These are phyloP conservation scores for Cutaneotrichosporon sp. DNA, from an alignment of 1,284 basidiomycete genomes.

Conservation along the genomic window DNA sequence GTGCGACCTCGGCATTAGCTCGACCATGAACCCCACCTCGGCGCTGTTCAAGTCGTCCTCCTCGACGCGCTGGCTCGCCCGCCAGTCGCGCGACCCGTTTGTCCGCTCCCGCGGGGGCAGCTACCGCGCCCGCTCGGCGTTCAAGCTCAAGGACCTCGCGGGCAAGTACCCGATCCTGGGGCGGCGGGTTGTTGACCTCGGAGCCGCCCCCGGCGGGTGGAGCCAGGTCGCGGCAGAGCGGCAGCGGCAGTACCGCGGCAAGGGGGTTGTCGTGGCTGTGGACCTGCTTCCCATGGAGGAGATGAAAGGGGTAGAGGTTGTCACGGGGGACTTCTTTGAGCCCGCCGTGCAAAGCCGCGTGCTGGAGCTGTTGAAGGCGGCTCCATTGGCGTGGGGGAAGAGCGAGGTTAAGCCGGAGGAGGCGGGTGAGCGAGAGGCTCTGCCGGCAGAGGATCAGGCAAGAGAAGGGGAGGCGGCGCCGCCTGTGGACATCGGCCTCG, in stretches of 20 bases:
- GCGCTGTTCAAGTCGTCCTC: constrained; percentile 34
- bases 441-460: too few species aligned
- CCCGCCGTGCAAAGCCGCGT: constrained; percentile 60
- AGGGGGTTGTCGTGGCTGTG: constrained; percentile 63
- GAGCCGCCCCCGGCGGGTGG: constrained; percentile 87
- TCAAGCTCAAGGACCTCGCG: constrained; percentile 63
- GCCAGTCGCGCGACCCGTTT: constrained; percentile 49
- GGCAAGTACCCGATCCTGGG: constrained; percentile 57
- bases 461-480: not conserved
- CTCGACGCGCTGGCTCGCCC: constrained; percentile 49
- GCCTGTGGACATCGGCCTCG: constrained; percentile 12
- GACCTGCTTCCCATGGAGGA: constrained; percentile 70
- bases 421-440: not conserved
- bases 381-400: too few species aligned
- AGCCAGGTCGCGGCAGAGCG: constrained; percentile 65
- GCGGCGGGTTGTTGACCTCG: constrained; percentile 71
- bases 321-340: constrained; percentile 76
- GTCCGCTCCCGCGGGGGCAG: constrained; percentile 43
- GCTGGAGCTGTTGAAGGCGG: not conserved
- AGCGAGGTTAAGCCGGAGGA: too few species aligned
- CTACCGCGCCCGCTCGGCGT: constrained; percentile 78
- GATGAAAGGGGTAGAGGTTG: constrained; percentile 66
- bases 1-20: not conserved
- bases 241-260: constrained; percentile 8
- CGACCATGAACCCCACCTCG: constrained; percentile 23